Conservation (phyloP, 139 green algal genomes). For the Spirogloea muscicola region DNA sequence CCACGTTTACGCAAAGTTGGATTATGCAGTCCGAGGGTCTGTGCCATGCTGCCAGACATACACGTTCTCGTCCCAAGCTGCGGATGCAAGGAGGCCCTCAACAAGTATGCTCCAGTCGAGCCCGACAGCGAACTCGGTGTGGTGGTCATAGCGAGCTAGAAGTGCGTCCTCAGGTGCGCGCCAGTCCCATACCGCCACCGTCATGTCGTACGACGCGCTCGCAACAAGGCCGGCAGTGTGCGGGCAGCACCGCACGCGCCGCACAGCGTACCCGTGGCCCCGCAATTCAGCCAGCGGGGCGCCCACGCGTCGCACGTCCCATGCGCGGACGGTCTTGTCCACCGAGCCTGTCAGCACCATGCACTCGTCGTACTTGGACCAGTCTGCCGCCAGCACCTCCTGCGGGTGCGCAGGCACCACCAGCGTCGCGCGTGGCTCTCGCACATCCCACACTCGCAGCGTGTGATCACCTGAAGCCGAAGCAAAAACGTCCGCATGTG, state of each 20-base stretch:
- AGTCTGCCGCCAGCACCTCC: constrained; percentile 62
- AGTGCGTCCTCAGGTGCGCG: constrained; percentile 64
- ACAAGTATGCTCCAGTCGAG: constrained; percentile 79
- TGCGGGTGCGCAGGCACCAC: constrained; percentile 73
- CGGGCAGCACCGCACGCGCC: constrained; percentile 82
- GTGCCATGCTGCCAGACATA: constrained; percentile 62
- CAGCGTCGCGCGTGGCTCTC: constrained; percentile 68
- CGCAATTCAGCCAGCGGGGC: constrained; percentile 59
- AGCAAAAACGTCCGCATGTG: constrained; percentile 54
- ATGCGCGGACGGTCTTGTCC: constrained; percentile 87
- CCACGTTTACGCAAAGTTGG: too few species aligned
- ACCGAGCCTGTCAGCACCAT: constrained; percentile 68
- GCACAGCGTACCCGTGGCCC: constrained; percentile 87
- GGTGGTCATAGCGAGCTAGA: constrained; percentile 48
- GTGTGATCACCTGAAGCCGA: constrained; percentile 48
- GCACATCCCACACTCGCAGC: constrained; percentile 40
- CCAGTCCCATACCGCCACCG: constrained; percentile 87
- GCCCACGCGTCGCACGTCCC: constrained; percentile 34
- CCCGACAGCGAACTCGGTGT: constrained; percentile 61
- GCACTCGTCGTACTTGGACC: constrained; percentile 90
- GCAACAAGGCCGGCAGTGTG: constrained; percentile 74
- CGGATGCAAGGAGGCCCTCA: constrained; percentile 76
- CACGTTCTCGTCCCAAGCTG: constrained; percentile 79
- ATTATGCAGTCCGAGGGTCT: too few species aligned
- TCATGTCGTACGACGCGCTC: constrained; percentile 93